A percentile compares a stretch with the other conserved stretches of the same genome.
These are phyloP conservation scores for Triticum dicoccoides DNA, from an alignment of 176 grass and related monocot genomes.

Conservation along the genomic window DNA sequence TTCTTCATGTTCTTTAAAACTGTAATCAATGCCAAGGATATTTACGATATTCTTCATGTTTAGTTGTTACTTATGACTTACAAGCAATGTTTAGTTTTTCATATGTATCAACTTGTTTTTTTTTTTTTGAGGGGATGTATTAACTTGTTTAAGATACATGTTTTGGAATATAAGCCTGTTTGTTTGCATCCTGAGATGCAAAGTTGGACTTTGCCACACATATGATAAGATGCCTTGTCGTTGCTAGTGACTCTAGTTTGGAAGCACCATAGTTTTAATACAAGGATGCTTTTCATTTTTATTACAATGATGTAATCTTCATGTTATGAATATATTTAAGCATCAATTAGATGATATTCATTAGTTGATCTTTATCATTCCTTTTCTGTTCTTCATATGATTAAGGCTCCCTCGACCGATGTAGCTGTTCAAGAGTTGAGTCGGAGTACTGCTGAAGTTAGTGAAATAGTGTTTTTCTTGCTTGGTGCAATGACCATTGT, in stretches of 20 bases:
- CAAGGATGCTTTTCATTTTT: not conserved
- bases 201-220: not conserved
- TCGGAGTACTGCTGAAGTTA: constrained; percentile 72
- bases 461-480: constrained; percentile 99
- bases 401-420: constrained; percentile 80
- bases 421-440: constrained; percentile 83
- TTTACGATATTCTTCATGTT: not conserved
- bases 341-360: constrained; percentile 13
- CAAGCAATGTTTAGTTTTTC: not conserved
- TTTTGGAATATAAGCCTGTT: too few species aligned
- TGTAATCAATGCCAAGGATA: not conserved
- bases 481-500: constrained; percentile 99
- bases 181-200: not conserved
- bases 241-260: constrained; percentile 13
- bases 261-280: not conserved
- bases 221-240: not conserved
- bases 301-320: not conserved
- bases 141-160: too few species aligned
- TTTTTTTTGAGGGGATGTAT: too few species aligned
- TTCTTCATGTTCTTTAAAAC: not conserved
- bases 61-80: not conserved
- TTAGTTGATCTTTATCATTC: not conserved
- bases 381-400: constrained; percentile 33
- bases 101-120: not conserved
- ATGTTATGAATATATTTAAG: constrained; percentile 11